Percentiles rank a stretch among this genome's conserved stretches.
Evolutionary conservation across 176 grass and related monocot genomes (phyloP).

Genomic region (Pharus latifolius): DNA sequence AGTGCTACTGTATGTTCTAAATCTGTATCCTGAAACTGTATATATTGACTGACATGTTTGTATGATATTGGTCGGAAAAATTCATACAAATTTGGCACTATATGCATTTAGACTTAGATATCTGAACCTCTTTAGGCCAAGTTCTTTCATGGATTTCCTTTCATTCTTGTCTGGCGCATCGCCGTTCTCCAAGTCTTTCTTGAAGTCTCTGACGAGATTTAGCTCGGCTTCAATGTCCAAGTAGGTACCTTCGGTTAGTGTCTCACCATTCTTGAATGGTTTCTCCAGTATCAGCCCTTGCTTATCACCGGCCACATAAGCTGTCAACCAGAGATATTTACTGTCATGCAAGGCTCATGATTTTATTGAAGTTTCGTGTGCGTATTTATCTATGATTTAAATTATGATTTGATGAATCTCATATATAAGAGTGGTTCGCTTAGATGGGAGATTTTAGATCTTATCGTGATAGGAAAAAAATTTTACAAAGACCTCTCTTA

Average conservation of each 20-base stretch:
- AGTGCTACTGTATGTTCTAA: no score
- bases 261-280: slow-evolving; percentile 39
- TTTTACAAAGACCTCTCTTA: no score
- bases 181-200: slow-evolving; percentile 8
- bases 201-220: slow-evolving; percentile 38
- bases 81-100: not conserved
- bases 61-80: not conserved
- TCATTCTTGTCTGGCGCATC: not conserved
- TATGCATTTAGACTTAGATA: not conserved
- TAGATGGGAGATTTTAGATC: no score
- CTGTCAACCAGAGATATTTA: not conserved
- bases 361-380: no score
- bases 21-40: no score
- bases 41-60: not conserved
- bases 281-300: slow-evolving; percentile 60
- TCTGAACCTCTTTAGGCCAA: slow-evolving; percentile 52
- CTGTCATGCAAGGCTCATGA: no score
- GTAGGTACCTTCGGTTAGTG: slow-evolving; percentile 31
- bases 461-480: no score
- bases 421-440: no score
- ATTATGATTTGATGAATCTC: no score
- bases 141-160: slow-evolving; percentile 63
- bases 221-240: slow-evolving; percentile 69
- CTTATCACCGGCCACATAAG: slow-evolving; percentile 28
- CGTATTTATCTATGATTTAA: no score